These are phyloP conservation scores for Lentinula sp. DNA, from an alignment of 768 basidiomycete species.

Conservation along the genomic window DNA sequence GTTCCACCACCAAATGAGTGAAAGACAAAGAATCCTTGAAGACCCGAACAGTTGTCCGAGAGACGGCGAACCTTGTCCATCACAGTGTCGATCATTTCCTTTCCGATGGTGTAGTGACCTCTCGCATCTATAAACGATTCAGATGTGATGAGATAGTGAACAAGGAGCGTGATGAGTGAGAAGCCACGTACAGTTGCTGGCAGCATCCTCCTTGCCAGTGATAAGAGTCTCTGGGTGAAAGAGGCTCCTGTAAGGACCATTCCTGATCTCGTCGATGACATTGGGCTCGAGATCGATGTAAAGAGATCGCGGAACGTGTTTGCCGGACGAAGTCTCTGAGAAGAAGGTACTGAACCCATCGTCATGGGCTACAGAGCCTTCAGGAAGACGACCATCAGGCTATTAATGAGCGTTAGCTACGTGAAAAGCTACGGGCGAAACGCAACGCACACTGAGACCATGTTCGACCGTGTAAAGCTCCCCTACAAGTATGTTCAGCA, in stretches of 20 bases:
- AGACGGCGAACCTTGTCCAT: constrained; percentile 97
- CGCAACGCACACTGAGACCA: constrained; percentile 79
- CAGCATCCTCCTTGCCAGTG: constrained; percentile 98
- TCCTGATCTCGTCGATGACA: constrained; percentile 96
- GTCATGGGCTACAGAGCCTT: constrained; percentile 72
- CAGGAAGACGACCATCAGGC: constrained; percentile 92
- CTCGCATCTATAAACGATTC: constrained; percentile 73
- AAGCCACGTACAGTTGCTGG: constrained; percentile 82
- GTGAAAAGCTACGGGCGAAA: constrained; percentile 4
- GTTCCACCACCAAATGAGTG: constrained; percentile 99
- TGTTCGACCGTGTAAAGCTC: constrained; percentile 99
- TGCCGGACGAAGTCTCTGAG: constrained; percentile 94
- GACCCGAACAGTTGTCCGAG: constrained; percentile 95
- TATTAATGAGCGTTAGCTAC: constrained; percentile 27
- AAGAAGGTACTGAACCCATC: constrained; percentile 99
- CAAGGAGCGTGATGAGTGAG: not conserved
- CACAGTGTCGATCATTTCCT: constrained; percentile 94
- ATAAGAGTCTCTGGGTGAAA: constrained; percentile 99
- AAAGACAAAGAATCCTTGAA: constrained; percentile 99
- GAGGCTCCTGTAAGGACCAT: constrained; percentile 90
- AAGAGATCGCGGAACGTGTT: constrained; percentile 95
- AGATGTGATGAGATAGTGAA: not conserved
- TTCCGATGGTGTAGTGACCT: constrained; percentile 98
- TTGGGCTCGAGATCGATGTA: constrained; percentile 98
- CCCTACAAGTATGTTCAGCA: constrained; percentile 50